Base-by-base conservation (phyloP, 257 asterid species). In the Capsicum baccatum region DNA sequence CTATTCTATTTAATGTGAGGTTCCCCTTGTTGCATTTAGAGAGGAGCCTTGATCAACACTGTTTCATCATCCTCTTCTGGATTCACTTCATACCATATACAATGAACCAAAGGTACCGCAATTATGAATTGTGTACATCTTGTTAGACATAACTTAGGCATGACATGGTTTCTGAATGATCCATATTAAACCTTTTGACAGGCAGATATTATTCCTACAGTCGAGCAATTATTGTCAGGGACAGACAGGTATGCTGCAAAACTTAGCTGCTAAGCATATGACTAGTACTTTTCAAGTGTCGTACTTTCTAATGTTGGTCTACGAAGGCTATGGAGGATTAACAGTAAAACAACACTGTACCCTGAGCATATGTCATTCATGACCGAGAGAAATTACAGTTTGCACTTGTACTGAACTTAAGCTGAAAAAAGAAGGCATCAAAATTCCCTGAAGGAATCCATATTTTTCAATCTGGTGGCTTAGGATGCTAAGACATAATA, bases 181-280 rank as follows among this genome's bases (percentile, higher is more conserved):
- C 83, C 79, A 64, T 79, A 83, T 84, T 67, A 66, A 68, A 86
- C 87, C 68, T 87, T 79, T 86, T 54, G 73, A 83, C 92, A 96
- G 99, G 98, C 94, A 71, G 98, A 94, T 90, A 90, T 94, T 83
- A 91, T 94, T 86, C 92, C 98, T 79, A 89, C 96, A 21, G 95
- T 94, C 44, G 98, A 92, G 79, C 93, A 94, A 90, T 92, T 96
- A 83, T 19, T 92, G 88, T 91, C 90, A 66, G 89, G 90, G 50
- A 89, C 58, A 19, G 97, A 94, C 99, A 96, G 98, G 99, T 96
- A 83, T 56, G 83, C 14, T 63, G 33, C 63, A 83, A 35, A 82
- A 63, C 59, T 7, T 80, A 79, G 17, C 69, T 62, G 15, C 39
- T 62, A 62, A 19, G 33, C 33, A 9, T 62, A 62, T 62, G 66